phyloP scores from a whole-genome alignment of 306 rosid genomes.

The Medicago ruthenica region DNA sequence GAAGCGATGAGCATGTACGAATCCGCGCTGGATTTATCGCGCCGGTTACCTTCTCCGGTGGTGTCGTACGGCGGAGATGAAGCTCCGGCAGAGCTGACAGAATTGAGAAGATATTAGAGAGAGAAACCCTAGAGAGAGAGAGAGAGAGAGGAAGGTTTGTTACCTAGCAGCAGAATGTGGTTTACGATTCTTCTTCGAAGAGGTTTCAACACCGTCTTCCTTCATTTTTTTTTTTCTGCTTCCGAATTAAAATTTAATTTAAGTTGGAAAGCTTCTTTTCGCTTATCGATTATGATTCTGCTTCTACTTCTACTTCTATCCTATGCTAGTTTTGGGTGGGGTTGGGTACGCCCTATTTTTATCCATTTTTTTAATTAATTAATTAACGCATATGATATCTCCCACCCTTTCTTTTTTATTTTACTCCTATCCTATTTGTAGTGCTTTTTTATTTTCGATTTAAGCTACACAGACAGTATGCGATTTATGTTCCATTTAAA shows the following conservation, averaged over 20 bases:
- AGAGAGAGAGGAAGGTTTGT: not conserved
- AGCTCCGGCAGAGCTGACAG: constrained; percentile 90
- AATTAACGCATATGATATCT: no score
- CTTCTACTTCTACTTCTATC: not conserved
- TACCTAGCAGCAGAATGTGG: constrained; percentile 74
- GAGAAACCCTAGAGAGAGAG: constrained; percentile 40
- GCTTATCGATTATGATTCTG: not conserved
- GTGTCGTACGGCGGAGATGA: constrained; percentile 75
- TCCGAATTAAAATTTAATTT: not conserved
- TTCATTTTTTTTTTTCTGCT: constrained; percentile 68
- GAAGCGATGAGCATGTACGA: constrained; percentile 67
- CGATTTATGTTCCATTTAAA: no score
- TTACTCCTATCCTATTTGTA: no score
- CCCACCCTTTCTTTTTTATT: not conserved
- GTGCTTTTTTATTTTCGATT: no score
- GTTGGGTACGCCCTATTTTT: not conserved
- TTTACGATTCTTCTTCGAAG: constrained; percentile 53
- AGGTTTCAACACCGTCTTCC: constrained; percentile 82
- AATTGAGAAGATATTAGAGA: not conserved
- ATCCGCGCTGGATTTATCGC: constrained; percentile 69
- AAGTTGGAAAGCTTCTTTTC: not conserved
- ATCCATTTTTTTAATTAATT: not conserved
- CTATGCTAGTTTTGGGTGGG: not conserved
- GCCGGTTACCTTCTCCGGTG: constrained; percentile 61
- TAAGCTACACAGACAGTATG: no score